Evolutionary conservation across 1,284 basidiomycete species (phyloP), one percentile per base, ranked within the genome.

Genomic region (Singerocomus rubriflavus): DNA sequence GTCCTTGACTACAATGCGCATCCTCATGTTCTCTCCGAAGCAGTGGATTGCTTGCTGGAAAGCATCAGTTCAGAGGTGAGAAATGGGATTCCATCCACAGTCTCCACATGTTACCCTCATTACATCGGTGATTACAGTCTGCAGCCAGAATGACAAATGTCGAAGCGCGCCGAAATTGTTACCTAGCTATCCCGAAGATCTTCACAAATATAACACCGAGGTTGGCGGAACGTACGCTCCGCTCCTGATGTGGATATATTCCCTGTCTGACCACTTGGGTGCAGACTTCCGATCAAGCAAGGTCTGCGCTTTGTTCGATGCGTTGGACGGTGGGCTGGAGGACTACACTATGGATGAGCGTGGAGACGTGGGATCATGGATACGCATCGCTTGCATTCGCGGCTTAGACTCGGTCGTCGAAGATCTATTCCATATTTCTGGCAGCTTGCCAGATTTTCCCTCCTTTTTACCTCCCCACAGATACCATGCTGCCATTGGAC

Each of bases 321-420:
- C 77, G 21, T 63, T 90, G 40, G 68, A 87, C 17, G 64, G 62
- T 12, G 93, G 93, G 2, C 68, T 99, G 35, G 76, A 82, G 14
- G 96, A 99, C 72, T 98, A 98, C 64, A 87, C 92, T 2, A 85
- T 82, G 30, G 97, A 99, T 65, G 90, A 97, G 68, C 81, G 97
- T 51, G 97, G 97, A 5, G 97, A 99, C 64, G 91, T 99, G 25
- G 97, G 97, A 27, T 98, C 95, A 0, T 98, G 95, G 95, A 81
- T 97, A 29, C 87, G 97, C 44, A 77, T 89, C n/a, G 76, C 84
- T 36, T 84, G 84, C 63, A 74, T 92, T 54, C 76, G 77, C 44
- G 84, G 86, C 14, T 62, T 93, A 55, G 73, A 78, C 21, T 70
- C 72, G 4, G 67, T 80, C 53, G 71, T 74, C 37, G 70, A 73